Conservation (phyloP, 495 filamentous ascomycete genomes). For the Staphylotrichum tortipilum region DNA sequence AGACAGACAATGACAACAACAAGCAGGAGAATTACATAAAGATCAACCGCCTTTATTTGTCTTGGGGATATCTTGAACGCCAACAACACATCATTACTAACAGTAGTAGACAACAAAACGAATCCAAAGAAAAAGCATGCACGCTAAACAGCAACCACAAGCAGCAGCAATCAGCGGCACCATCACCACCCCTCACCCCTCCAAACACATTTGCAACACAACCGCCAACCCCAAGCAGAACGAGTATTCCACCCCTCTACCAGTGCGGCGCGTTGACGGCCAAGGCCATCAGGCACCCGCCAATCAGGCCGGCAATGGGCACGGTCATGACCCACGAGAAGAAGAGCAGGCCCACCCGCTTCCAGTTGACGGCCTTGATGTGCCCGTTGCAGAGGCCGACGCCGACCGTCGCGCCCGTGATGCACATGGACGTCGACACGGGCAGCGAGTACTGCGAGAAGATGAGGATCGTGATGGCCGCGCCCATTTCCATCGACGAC, state of each 20-base stretch:
- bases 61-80: no score
- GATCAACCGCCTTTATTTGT: no score
- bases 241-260: neutral
- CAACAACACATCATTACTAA: no score
- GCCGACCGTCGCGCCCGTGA: slow-evolving; percentile 54
- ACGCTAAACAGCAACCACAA: no score
- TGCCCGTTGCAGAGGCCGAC: slow-evolving; percentile 56
- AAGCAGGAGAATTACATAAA: no score
- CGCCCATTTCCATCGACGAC: slow-evolving; percentile 60
- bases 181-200: no score
- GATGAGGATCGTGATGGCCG: slow-evolving; percentile 56
- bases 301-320: slow-evolving; percentile 48
- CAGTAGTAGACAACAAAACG: no score
- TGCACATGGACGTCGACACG: slow-evolving; percentile 55
- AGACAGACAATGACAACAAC: no score
- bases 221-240: no score
- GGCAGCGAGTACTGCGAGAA: slow-evolving; percentile 36
- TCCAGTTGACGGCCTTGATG: slow-evolving; percentile 51
- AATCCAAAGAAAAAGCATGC: no score
- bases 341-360: slow-evolving; percentile 47
- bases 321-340: slow-evolving; percentile 52
- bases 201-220: no score
- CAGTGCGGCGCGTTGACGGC: slow-evolving; percentile 48
- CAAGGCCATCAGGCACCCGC: slow-evolving; percentile 50
- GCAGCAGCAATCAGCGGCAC: no score